Base-by-base conservation (phyloP, 2,329 filamentous ascomycete genomes). In the Talaromyces sp. region DNA sequence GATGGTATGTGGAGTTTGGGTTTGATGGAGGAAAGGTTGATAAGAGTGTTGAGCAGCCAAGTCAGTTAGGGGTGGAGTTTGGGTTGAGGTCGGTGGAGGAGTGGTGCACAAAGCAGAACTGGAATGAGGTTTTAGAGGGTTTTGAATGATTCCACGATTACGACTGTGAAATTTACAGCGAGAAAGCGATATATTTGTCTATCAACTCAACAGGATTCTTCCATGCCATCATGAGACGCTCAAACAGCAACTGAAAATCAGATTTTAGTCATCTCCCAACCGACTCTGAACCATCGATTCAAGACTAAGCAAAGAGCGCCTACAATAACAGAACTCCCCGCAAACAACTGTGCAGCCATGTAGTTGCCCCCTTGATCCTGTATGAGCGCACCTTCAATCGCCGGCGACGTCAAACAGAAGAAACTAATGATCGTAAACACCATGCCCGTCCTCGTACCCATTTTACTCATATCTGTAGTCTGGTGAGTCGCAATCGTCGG, bases 401-500 rank as follows among this genome's bases (percentile, higher is more conserved):
- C 83, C 3, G 84, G 81, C 0, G 85, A 84, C 2, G 82, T 84
- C 61, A 87, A 72, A 6, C 79, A 81, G 1, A 84, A 82, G 60
- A 87, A 79, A 19, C 80, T 81, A 13, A 85, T 80, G 65, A 85
- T 79, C 39, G 78, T 82, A 60, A 87, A 82, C 3, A 83, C 78
- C 82, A 86, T 84, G 1, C 85, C 84, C 72, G 85, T 83, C 22
- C 84, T 75, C 13, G 83, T 81, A 0, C 85, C 85, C 5, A 78
- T 76, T 72, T 84, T 85, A 67, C 79, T 79, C 65, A 84, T 64
- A 70, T 87, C 60, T 81, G 0, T 78, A 78, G 1, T 82, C 84
- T 65, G 87, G 75, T 50, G 82, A 83, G 83, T 84, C 43, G 89
- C 71, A 0, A 83, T 85, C 0, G 88, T 86, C 0, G 89, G 88